These are phyloP conservation scores for Cenchrus fungigraminus DNA, from an alignment of 176 grass and related monocot species.

Conservation along the genomic window DNA sequence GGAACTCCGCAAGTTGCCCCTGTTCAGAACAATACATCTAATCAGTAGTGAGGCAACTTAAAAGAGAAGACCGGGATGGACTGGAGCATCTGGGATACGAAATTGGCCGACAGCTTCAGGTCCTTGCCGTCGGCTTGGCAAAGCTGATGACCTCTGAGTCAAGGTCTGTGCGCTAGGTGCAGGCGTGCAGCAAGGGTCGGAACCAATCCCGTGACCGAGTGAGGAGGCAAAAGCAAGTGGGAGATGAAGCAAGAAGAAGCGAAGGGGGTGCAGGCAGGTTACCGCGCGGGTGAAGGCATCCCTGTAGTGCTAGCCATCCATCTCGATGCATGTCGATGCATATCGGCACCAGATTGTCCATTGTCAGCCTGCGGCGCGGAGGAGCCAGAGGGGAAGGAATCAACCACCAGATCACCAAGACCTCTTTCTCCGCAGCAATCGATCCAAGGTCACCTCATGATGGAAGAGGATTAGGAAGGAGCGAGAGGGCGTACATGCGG, in stretches of 20 bases:
- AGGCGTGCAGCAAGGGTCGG: not conserved
- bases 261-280: not conserved
- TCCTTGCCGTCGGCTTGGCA: constrained; percentile 91
- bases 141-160: constrained; percentile 84
- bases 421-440: not conserved
- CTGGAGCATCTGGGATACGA: constrained; percentile 82
- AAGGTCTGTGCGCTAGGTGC: constrained; percentile 55
- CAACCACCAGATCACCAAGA: not conserved
- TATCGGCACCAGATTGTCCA: constrained; percentile 84
- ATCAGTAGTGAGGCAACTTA: not conserved
- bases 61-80: constrained; percentile 69
- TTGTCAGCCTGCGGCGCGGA: constrained; percentile 66
- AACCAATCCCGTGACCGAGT: not conserved
- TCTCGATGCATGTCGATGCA: constrained; percentile 69
- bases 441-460: not conserved
- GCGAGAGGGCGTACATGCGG: constrained; percentile 54
- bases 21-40: not conserved
- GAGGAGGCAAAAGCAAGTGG: not conserved
- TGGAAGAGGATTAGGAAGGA: not conserved
- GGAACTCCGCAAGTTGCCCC: constrained; percentile 87
- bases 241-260: not conserved
- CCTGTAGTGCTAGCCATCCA: constrained; percentile 78
- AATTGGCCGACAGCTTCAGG: constrained; percentile 77
- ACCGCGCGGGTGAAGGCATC: constrained; percentile 91
- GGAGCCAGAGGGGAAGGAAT: constrained; percentile 13